Evolutionary conservation across 495 filamentous ascomycete genomes (phyloP), one percentile per base, ranked within the genome.

Genomic region (Aspergillus avenaceus): DNA sequence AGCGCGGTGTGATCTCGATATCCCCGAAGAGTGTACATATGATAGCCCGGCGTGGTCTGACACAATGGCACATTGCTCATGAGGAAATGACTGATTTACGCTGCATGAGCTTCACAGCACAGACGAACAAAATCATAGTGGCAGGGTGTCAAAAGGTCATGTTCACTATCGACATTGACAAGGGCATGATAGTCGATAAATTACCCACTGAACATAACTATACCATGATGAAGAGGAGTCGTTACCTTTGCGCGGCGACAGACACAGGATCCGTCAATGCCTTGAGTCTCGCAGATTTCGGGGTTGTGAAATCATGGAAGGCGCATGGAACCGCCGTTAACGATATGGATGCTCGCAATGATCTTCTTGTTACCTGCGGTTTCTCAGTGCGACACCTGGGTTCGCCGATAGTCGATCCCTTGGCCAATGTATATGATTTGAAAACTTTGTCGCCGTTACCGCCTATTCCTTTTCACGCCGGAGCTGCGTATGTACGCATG

Each of bases 311-410:
- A 59, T 79, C 80, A 12, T 97, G 92, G 88, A 87, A 90, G 54
- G 89, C 91, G 5, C 91, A 97, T 54, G 78, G 80, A 3, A 84
- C 87, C 3, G 81, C 78, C 21, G 87, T 97, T 54, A 92, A 88
- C 61, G 91, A 97, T 61, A 96, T 99, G 87, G 92, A 97, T 69
- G 89, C 90, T 6, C 86, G 90, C 47, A 85, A 88, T 53, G 90
- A 96, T 60, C 90, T 89, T 52, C 79, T 97, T 24, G 84, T 97
- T 16, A 97, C 91, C 21, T 99, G 93, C 65, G 93, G 93, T n/a
- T 93, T 88, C 63, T 92, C 91, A 1, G 75, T 84, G 14, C 83
- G 89, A 55, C 81, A 80, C 28, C 66, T 82, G 22, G 80, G 78
- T 5, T 69, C 76, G 8, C 73, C 74, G 36, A 88, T 90, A 63